A percentile compares a stretch with the other conserved stretches of the same genome.
Evolutionary conservation across 2,329 filamentous ascomycete genomes (phyloP).

Genomic region (Ophiosphaerella korrae): DNA sequence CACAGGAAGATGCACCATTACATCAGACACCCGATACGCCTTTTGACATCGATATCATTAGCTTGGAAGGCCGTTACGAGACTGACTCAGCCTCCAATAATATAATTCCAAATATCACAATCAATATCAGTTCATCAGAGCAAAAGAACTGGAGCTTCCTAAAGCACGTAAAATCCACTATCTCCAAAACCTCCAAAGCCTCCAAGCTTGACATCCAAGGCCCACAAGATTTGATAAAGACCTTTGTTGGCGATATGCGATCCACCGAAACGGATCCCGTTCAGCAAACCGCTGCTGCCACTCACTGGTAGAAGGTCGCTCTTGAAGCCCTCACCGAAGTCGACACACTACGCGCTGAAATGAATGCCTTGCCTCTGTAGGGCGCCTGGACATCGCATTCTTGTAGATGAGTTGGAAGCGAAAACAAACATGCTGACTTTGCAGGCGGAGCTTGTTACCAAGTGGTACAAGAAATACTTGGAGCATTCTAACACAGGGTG

Average conservation of each 20-base stretch:
- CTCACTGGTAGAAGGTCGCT: slow-evolving; percentile 1
- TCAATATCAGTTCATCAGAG: slow-evolving; percentile 12
- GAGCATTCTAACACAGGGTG: not conserved
- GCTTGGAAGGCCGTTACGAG: not conserved
- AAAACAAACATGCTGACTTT: slow-evolving; percentile 9
- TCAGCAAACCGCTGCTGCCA: not conserved
- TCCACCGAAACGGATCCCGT: slow-evolving; percentile 1
- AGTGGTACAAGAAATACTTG: not conserved
- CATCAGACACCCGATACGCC: too few relatives aligned
- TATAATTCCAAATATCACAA: slow-evolving; percentile 5
- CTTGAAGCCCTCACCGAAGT: not conserved
- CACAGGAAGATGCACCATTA: too few relatives aligned
- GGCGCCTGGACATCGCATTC: slow-evolving; percentile 6
- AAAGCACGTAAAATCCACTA: slow-evolving; percentile 7
- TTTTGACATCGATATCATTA: too few relatives aligned
- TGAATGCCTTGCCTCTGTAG: not conserved
- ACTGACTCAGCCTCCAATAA: slow-evolving; percentile 17
- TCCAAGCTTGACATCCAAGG: slow-evolving; percentile 16
- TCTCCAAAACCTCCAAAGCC: slow-evolving; percentile 1
- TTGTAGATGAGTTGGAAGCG: slow-evolving; percentile 16
- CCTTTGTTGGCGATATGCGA: slow-evolving; percentile 12
- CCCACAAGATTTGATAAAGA: slow-evolving; percentile 3
- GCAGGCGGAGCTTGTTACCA: slow-evolving; percentile 5
- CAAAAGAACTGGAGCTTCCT: slow-evolving; percentile 10
- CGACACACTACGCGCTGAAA: not conserved